Percentiles rank a stretch among this genome's conserved stretches.
These are phyloP conservation scores for Thalia dealbata DNA, from an alignment of 176 grass and related monocot genomes.

Conservation along the genomic window DNA sequence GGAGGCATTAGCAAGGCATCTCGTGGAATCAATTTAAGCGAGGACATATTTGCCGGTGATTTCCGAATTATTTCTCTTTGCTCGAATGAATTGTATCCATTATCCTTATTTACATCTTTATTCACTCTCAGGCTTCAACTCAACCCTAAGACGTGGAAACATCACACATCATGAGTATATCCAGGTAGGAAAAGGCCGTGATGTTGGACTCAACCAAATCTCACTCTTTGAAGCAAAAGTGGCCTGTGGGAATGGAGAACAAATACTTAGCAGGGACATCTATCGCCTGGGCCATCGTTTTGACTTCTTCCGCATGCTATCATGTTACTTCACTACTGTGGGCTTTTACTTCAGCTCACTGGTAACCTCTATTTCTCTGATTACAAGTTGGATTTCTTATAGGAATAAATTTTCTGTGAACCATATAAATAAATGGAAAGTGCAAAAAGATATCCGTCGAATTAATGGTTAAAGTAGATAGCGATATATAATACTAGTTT, in stretches of 20 bases:
- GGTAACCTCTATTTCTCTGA: constrained; percentile 31
- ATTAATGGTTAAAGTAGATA: not conserved
- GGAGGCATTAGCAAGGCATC: constrained; percentile 94
- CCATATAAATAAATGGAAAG: not conserved
- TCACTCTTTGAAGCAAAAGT: constrained; percentile 92
- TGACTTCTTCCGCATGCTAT: constrained; percentile 87
- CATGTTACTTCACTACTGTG: constrained; percentile 83
- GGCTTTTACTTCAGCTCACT: constrained; percentile 86
- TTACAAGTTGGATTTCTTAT: not conserved
- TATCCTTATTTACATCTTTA: not conserved
- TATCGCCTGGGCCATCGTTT: constrained; percentile 79
- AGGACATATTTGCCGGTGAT: constrained; percentile 72
- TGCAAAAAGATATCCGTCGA: not conserved
- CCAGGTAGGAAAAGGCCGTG: constrained; percentile 85
- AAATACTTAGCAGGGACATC: constrained; percentile 77
- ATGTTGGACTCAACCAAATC: constrained; percentile 83
- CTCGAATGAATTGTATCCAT: constrained; percentile 12
- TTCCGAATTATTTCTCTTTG: constrained; percentile 25
- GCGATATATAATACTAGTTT: too few relatives aligned
- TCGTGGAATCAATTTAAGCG: constrained; percentile 72
- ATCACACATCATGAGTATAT: constrained; percentile 92
- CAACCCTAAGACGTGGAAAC: constrained; percentile 76
- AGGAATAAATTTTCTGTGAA: not conserved
- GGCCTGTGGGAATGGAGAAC: constrained; percentile 88
- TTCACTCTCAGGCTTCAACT: constrained; percentile 64